These are phyloP conservation scores for Cyclotella cryptica DNA, from an alignment of 108 stramenopile genomes.

Conservation along the genomic window DNA sequence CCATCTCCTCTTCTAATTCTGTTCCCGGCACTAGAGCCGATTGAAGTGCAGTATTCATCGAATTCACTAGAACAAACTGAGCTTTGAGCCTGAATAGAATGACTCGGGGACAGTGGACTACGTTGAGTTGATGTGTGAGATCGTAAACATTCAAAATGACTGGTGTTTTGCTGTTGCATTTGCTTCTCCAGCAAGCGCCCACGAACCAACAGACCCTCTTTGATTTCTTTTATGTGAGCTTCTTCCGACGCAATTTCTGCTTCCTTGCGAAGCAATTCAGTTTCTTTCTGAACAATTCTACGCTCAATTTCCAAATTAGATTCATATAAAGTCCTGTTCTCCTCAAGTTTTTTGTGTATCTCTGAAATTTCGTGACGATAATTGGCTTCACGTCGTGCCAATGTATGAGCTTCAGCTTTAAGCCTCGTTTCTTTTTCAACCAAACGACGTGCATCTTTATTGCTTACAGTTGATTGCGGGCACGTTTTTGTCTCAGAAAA, in stretches of 20 bases:
- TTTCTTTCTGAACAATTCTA: conserved; percentile 28
- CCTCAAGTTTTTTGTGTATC: not conserved
- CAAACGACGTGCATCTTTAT: not conserved
- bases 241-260: conserved; percentile 5
- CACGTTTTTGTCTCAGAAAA: conserved; percentile 1
- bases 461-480: not conserved
- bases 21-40: not conserved
- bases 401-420: conserved; percentile 19
- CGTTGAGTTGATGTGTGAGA: not conserved
- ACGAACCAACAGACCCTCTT: conserved; percentile 13
- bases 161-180: conserved; percentile 1
- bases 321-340: conserved; percentile 13
- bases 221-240: conserved; percentile 18
- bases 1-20: not conserved
- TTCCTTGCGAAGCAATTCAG: conserved; percentile 18
- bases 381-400: conserved; percentile 33
- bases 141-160: not conserved
- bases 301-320: conserved; percentile 24
- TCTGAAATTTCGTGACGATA: conserved; percentile 16
- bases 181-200: conserved; percentile 23
- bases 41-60: not conserved
- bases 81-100: conserved; percentile 6
- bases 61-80: conserved; percentile 1
- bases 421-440: conserved; percentile 21
- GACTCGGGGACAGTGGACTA: not conserved